These are phyloP conservation scores for Auricularia sp. DNA, from an alignment of 768 basidiomycete genomes.

Conservation along the genomic window DNA sequence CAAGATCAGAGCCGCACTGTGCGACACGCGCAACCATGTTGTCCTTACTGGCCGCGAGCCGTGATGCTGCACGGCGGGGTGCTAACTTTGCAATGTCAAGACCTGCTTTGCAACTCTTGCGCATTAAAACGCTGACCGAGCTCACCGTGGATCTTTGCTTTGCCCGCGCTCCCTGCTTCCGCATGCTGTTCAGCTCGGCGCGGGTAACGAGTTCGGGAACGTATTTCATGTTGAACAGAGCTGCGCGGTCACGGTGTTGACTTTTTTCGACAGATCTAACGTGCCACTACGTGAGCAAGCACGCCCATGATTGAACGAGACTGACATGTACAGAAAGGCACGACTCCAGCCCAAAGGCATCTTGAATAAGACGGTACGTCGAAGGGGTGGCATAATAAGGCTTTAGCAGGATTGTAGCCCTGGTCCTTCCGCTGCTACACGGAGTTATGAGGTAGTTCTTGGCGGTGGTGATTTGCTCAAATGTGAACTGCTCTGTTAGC, in stretches of 20 bases:
- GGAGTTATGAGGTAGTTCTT: conserved; percentile 67
- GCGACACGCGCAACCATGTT: too few species aligned
- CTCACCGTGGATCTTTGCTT: too few species aligned
- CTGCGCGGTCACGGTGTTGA: conserved; percentile 59
- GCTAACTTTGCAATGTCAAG: too few species aligned
- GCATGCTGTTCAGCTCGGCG: conserved; percentile 24
- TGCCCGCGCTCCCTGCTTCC: too few species aligned
- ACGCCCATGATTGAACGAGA: conserved; percentile 12
- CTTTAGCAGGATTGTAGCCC: conserved; percentile 84
- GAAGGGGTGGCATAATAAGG: conserved; percentile 94
- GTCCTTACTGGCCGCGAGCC: conserved; percentile 66
- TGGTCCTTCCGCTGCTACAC: conserved; percentile 68
- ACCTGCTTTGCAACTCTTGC: too few species aligned
- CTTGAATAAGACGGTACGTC: conserved; percentile 99
- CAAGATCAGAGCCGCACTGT: too few species aligned
- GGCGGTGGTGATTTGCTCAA: conserved; percentile 94
- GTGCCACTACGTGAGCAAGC: conserved; percentile 1
- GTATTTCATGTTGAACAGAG: conserved; percentile 88
- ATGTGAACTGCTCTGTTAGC: conserved; percentile 77
- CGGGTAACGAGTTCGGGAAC: conserved; percentile 93
- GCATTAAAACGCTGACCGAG: too few species aligned
- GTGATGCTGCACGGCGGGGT: too few species aligned
- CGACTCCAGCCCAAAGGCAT: conserved; percentile 96
- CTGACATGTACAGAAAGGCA: conserved; percentile 94
- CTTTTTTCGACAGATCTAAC: conserved; percentile 92